These are phyloP conservation scores for Colletotrichum falcatum DNA, from an alignment of 2,329 filamentous ascomycete species.

Conservation along the genomic window DNA sequence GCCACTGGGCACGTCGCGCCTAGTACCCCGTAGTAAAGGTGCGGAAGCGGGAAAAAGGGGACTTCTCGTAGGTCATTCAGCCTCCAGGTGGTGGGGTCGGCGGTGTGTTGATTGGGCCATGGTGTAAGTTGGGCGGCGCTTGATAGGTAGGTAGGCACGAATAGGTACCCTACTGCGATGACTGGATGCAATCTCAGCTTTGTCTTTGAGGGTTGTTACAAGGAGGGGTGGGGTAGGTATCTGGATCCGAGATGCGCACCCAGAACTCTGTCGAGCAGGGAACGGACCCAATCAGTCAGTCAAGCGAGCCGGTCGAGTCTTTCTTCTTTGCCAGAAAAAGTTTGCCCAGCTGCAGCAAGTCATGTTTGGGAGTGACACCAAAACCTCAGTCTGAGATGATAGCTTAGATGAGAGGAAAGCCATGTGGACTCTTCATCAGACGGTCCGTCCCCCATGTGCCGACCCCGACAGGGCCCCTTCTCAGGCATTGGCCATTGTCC, in stretches of 20 bases:
- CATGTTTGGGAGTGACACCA: background rate
- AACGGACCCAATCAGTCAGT: background rate
- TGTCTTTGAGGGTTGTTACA: conserved; percentile 10
- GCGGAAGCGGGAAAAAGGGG: conserved; percentile 15
- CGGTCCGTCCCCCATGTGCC: conserved; percentile 14
- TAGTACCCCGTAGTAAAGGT: too few relatives aligned
- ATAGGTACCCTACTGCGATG: background rate
- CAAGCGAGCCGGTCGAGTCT: background rate
- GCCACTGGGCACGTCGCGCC: too few relatives aligned
- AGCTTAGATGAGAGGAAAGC: background rate
- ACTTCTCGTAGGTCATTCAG: background rate
- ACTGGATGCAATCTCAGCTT: conserved; percentile 28
- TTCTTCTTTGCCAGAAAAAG: background rate
- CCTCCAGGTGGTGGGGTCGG: background rate
- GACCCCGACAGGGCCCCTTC: background rate
- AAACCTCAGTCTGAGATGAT: background rate
- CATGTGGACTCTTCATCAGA: conserved; percentile 5
- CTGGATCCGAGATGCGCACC: conserved; percentile 14
- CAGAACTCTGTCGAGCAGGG: background rate
- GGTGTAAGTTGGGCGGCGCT: too few relatives aligned
- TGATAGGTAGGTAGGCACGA: background rate
- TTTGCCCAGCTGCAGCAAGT: background rate
- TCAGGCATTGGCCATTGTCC: background rate
- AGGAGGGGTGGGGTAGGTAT: too few relatives aligned
- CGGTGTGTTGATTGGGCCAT: too few relatives aligned